These are phyloP conservation scores for Melanopsichium pennsylvanicum DNA, from an alignment of 1,284 basidiomycete genomes.

Conservation along the genomic window DNA sequence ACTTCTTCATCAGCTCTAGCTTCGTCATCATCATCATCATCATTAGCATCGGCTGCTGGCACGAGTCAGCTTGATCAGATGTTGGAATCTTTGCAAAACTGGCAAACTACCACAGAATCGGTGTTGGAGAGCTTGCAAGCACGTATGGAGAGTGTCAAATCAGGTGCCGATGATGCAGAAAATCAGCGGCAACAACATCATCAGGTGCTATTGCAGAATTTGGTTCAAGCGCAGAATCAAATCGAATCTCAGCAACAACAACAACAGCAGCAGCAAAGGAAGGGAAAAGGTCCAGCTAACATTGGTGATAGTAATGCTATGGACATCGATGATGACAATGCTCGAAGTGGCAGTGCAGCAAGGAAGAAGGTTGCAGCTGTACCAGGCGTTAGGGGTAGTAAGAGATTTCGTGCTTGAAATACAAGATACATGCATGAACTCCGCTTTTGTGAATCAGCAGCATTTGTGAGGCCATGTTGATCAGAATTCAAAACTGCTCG, in stretches of 20 bases:
- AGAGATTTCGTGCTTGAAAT: constrained; percentile 34
- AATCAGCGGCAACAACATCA: constrained; percentile 14
- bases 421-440: too few species aligned
- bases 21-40: neutral
- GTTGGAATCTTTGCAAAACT: constrained; percentile 5
- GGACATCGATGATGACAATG: constrained; percentile 32
- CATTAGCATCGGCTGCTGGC: neutral
- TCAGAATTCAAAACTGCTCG: too few species aligned
- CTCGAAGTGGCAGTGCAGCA: neutral
- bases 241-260: constrained; percentile 30
- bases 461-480: too few species aligned
- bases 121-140: constrained; percentile 18
- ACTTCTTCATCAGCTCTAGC: neutral
- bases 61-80: constrained; percentile 9
- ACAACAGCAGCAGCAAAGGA: constrained; percentile 18
- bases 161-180: constrained; percentile 7
- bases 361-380: constrained; percentile 17
- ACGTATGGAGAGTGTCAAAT: constrained; percentile 12
- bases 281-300: constrained; percentile 14
- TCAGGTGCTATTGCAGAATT: constrained; percentile 15
- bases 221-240: constrained; percentile 18
- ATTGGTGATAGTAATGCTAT: too few species aligned
- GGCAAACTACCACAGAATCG: constrained; percentile 23
- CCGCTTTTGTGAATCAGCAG: too few species aligned
- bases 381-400: constrained; percentile 20